Percentiles rank a stretch among this genome's conserved stretches.
Evolutionary conservation across 345 rosid genomes (phyloP).

Genomic region (Odontarrhena argentea): DNA sequence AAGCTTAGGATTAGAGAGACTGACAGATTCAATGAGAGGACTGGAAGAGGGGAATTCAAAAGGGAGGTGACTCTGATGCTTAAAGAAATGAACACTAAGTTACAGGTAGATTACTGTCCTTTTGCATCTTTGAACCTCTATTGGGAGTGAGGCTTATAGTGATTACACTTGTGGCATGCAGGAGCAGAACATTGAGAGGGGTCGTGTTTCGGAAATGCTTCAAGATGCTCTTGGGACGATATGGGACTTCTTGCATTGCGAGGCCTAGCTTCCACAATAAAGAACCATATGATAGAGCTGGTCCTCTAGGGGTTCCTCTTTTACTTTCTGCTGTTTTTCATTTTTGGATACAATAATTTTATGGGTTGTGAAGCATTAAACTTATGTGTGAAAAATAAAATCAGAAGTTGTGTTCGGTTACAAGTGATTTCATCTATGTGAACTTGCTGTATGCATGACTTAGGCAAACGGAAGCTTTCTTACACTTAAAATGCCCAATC

Average conservation of each 20-base stretch:
- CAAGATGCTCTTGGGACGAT: conserved; percentile 26
- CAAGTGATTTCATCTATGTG: not conserved
- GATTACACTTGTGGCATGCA: conserved; percentile 14
- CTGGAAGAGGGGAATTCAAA: conserved; percentile 42
- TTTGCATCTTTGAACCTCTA: conserved; percentile 1
- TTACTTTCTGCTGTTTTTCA: not conserved
- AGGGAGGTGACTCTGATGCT: conserved; percentile 52
- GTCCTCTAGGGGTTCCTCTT: not conserved
- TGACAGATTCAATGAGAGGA: conserved; percentile 55
- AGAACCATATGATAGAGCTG: conserved; percentile 15
- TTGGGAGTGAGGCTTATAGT: conserved; percentile 8
- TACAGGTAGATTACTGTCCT: conserved; percentile 31
- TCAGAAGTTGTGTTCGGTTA: not conserved
- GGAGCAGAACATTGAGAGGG: conserved; percentile 30
- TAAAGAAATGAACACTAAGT: conserved; percentile 50
- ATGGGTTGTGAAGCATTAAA: conserved; percentile 10
- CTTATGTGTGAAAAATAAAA: conserved; percentile 9
- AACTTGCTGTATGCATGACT: not conserved
- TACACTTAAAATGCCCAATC: not conserved
- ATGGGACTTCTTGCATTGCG: conserved; percentile 36
- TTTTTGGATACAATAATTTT: not conserved
- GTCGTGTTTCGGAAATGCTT: conserved; percentile 28
- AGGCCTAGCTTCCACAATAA: not conserved
- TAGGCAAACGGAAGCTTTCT: not conserved
- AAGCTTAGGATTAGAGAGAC: conserved; percentile 61